Base-by-base conservation (phyloP, 352 stramenopile genomes). In the Globisporangium cederbergense region DNA sequence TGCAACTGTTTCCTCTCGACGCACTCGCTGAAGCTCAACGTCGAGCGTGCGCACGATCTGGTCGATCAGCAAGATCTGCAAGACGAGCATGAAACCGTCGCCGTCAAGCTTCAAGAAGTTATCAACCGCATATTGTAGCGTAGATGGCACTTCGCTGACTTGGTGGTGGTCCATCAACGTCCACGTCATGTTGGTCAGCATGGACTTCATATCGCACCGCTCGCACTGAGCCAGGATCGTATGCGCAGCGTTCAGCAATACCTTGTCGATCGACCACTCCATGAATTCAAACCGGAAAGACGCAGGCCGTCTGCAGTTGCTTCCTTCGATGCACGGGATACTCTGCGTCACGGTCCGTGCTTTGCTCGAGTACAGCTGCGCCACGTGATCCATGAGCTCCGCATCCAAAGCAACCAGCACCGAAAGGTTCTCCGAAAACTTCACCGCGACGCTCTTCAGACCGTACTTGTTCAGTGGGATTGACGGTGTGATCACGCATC, bases 51-150 rank as follows among this genome's bases (percentile, higher is more conserved):
- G 77, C 20, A 95, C 86, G 58, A 93, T 66, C 67, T 91, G 71
- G 46, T 96, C 88, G 52, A 96, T 87, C 6, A 96, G 74, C 14
- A 96, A 64, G 60, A 96, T 88, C 58, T 96, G 88, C 54, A 90
- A 76, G 4, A 77, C 86, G 28, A 96, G 64, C 80, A 89, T 88
- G 25, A 84, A 73, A 14, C 71, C 79, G 64, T 92, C 79, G 3
- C 73, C 75, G 65, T 92, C 80, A 4, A 94, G 70, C 32, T 82
- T 70, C 30, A 94, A 62, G 13, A 94, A 94, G 28, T 78, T 51
- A 49, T 91, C 79, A 0, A 87, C 76, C 36, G 72, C 60, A 30
- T 73, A 62, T 2, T 74, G 65, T 4, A 56, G 46, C 20, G 22
- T n/a, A 2, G 9, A 22, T 14, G 55, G 14, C 4, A 9, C 16